A percentile compares a stretch with the other conserved stretches of the same genome.
Evolutionary conservation across 345 rosid genomes (phyloP).

Genomic region (Bruguiera sexangula): DNA sequence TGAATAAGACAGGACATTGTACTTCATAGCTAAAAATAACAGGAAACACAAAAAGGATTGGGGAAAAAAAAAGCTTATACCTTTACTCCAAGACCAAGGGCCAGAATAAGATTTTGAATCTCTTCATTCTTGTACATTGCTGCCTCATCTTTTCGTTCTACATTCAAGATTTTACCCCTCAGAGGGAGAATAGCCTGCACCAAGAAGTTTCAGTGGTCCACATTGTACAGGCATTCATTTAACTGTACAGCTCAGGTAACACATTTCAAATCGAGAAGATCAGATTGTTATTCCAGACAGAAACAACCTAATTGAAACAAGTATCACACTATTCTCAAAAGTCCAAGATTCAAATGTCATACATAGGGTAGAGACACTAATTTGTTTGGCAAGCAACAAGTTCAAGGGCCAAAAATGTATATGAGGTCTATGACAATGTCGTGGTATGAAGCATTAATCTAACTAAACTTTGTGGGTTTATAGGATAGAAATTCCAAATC

Average conservation of each 20-base stretch:
- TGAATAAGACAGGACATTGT: constrained; percentile 13
- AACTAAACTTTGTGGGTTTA: background rate
- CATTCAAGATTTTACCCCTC: constrained; percentile 92
- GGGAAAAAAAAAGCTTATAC: constrained; percentile 27
- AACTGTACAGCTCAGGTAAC: background rate
- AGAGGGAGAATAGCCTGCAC: constrained; percentile 94
- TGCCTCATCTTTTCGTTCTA: constrained; percentile 93
- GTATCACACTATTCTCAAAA: too few species aligned
- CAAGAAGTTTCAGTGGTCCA: constrained; percentile 11
- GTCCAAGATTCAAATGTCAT: too few species aligned
- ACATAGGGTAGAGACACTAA: background rate
- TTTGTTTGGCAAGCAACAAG: background rate
- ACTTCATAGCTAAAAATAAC: background rate
- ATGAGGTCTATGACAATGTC: background rate
- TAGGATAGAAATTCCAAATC: background rate
- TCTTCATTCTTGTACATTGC: constrained; percentile 99
- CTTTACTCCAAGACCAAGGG: constrained; percentile 96
- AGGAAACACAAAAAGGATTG: background rate
- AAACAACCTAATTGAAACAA: too few species aligned
- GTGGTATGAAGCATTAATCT: background rate
- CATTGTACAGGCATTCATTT: background rate
- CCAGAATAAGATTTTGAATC: constrained; percentile 93
- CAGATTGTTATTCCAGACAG: too few species aligned
- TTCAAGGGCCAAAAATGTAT: background rate
- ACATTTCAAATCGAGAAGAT: background rate